A percentile compares a stretch with the other conserved stretches of the same genome.
These are phyloP conservation scores for Lactarius quietus DNA, from an alignment of 768 basidiomycete species.

Conservation along the genomic window DNA sequence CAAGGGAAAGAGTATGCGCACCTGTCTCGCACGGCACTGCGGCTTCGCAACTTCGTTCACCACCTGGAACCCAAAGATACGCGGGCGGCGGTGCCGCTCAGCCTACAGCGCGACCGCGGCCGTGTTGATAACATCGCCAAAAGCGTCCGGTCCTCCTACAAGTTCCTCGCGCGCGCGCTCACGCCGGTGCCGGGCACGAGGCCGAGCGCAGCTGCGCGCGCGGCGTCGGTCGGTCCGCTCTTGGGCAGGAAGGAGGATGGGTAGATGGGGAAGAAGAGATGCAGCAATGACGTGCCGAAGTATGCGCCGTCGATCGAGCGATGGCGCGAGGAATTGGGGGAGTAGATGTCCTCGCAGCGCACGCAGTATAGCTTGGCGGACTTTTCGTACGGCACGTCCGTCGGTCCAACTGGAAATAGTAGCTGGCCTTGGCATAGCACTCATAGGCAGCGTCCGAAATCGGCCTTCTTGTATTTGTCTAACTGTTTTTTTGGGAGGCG, in stretches of 20 bases:
- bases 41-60: too few relatives aligned
- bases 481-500: constrained; percentile 46
- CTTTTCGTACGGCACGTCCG: constrained; percentile 97
- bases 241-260: constrained; percentile 90
- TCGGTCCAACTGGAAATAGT: constrained; percentile 94
- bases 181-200: too few relatives aligned
- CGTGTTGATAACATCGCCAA: too few relatives aligned
- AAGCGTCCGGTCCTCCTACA: too few relatives aligned
- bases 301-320: constrained; percentile 98
- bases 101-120: too few relatives aligned
- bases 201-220: too few relatives aligned
- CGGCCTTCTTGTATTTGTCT: constrained; percentile 97
- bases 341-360: constrained; percentile 97
- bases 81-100: too few relatives aligned
- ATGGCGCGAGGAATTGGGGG: constrained; percentile 94
- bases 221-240: too few relatives aligned
- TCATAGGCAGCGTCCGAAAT: constrained; percentile 97
- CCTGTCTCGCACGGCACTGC: too few relatives aligned
- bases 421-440: constrained; percentile 94
- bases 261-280: constrained; percentile 96
- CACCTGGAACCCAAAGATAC: too few relatives aligned
- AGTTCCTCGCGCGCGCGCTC: too few relatives aligned
- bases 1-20: too few relatives aligned
- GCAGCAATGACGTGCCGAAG: constrained; percentile 97
- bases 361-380: constrained; percentile 99